Evolutionary conservation across 208 protist genomes (phyloP), one percentile per base, ranked within the genome.

Genomic region (Trypanosomatidae sp.): DNA sequence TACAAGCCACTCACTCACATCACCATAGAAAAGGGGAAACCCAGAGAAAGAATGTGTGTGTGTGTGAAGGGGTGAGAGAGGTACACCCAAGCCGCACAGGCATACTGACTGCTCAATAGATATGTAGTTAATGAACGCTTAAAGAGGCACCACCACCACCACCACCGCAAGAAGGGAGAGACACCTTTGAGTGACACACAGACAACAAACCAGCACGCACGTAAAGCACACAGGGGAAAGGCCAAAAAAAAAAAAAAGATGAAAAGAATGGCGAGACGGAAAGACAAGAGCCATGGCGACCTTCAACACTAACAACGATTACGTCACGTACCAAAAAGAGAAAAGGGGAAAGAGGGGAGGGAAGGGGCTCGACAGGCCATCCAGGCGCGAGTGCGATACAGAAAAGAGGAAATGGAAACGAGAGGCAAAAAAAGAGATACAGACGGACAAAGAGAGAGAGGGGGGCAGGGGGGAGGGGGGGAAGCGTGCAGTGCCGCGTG

Each of bases 271-370:
- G 25, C 22, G 25, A 60, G 4, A 73, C 56, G 10, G 52, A 62
- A 60, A 49, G 79, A 72, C 64, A 72, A 77, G 30, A 68, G 22
- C 30, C 25, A 64, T 47, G 22, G 66, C 15, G 39, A 46, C 60
- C 7, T 22, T n/a, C 60, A 28, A 8, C 17, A 33, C 15, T 17
- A 9, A 25, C 60, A 46, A 65, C 39, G 19, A 65, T 65, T 46
- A 47, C 60, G 60, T 41, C 60, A 65, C 39, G 28, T 9, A 65
- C 4, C 7, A 77, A 77, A 2, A 67, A 2, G 52, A 69, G 15
- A 22, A 78, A 28, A 15, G 58, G 17, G 43, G 33, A 33, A 50
- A 44, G 22, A 60, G 28, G 36, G 0, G 43, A 10, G 19, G 41
- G 1, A 12, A 3, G 17, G 25, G n/a, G 12, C 25, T 59, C 53